A percentile compares a stretch with the other conserved stretches of the same genome.
phyloP scores from a whole-genome alignment of 257 asterid genomes.

The Paulownia fortunei region DNA sequence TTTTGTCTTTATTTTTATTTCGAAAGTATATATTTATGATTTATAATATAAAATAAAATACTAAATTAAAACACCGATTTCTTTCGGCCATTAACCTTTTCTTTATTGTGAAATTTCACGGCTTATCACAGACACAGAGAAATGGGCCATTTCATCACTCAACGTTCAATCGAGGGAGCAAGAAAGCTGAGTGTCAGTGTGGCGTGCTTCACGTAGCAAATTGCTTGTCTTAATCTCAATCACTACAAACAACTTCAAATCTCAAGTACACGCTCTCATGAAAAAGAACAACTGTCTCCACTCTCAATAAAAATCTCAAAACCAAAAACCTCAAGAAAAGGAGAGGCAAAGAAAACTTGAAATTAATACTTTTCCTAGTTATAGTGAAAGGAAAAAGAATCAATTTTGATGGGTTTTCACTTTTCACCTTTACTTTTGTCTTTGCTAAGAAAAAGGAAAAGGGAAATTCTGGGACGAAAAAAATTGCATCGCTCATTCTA shows the following conservation, averaged over 20 bases:
- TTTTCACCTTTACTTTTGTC: constrained; percentile 35
- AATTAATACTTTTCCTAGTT: not conserved
- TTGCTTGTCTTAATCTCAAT: constrained; percentile 40
- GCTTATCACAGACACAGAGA: not conserved
- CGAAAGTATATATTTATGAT: too few relatives aligned
- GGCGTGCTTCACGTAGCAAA: constrained; percentile 62
- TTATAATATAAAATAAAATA: too few relatives aligned
- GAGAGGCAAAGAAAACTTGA: not conserved
- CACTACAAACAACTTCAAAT: constrained; percentile 32
- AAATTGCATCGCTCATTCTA: constrained; percentile 46
- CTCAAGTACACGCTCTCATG: constrained; percentile 18
- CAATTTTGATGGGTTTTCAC: constrained; percentile 19
- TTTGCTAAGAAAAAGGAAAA: constrained; percentile 44
- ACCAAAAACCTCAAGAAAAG: constrained; percentile 1
- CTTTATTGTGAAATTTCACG: not conserved
- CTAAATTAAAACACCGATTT: too few relatives aligned
- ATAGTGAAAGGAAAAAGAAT: constrained; percentile 4
- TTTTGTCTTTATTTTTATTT: not conserved
- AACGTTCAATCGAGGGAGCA: constrained; percentile 33
- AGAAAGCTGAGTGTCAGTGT: constrained; percentile 57
- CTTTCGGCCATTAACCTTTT: too few relatives aligned
- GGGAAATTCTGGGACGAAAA: constrained; percentile 31
- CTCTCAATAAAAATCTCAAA: constrained; percentile 28
- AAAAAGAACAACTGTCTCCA: constrained; percentile 13
- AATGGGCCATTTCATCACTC: constrained; percentile 26